These are phyloP conservation scores for Trichophyton mentagrophytes DNA, from an alignment of 2,329 filamentous ascomycete species.

Conservation along the genomic window DNA sequence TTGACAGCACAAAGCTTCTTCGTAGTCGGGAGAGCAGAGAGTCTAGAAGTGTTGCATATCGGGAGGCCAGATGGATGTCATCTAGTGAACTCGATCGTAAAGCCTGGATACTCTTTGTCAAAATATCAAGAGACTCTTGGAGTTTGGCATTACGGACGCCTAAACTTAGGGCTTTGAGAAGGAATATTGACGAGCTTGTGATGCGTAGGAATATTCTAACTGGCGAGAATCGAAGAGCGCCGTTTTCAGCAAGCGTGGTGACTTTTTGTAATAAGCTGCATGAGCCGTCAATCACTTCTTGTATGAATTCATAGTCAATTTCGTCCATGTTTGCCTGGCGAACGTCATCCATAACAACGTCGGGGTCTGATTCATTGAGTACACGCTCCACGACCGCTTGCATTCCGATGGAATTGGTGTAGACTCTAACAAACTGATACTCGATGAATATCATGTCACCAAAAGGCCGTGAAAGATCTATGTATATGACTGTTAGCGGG, in stretches of 20 bases:
- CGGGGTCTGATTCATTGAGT: slow-evolving; percentile 25
- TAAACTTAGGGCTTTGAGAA: slow-evolving; percentile 40
- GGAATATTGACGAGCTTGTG: slow-evolving; percentile 43
- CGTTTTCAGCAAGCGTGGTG: slow-evolving; percentile 35
- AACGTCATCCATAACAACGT: slow-evolving; percentile 23
- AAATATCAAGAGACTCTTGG: slow-evolving; percentile 36
- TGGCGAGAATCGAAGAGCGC: slow-evolving; percentile 39
- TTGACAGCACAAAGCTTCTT: slow-evolving; percentile 25
- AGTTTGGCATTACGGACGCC: slow-evolving; percentile 39
- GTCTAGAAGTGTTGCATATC: slow-evolving; percentile 40
- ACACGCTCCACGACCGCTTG: slow-evolving; percentile 46
- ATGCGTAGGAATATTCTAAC: slow-evolving; percentile 43
- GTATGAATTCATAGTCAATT: slow-evolving; percentile 43
- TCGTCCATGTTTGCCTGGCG: slow-evolving; percentile 35
- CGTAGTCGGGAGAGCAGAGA: slow-evolving; percentile 32
- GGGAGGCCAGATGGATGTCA: slow-evolving; percentile 40
- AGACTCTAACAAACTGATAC: slow-evolving; percentile 36
- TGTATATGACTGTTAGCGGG: not conserved
- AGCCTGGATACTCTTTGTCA: slow-evolving; percentile 38
- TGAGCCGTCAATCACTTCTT: slow-evolving; percentile 44
- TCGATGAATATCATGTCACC: slow-evolving; percentile 43
- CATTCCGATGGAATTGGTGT: slow-evolving; percentile 38
- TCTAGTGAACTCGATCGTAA: slow-evolving; percentile 38
- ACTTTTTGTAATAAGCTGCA: slow-evolving; percentile 41
- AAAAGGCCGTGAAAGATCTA: slow-evolving; percentile 20